These are phyloP conservation scores for Urochloa ruziziensis DNA, from an alignment of 176 grass and related monocot species.

Conservation along the genomic window DNA sequence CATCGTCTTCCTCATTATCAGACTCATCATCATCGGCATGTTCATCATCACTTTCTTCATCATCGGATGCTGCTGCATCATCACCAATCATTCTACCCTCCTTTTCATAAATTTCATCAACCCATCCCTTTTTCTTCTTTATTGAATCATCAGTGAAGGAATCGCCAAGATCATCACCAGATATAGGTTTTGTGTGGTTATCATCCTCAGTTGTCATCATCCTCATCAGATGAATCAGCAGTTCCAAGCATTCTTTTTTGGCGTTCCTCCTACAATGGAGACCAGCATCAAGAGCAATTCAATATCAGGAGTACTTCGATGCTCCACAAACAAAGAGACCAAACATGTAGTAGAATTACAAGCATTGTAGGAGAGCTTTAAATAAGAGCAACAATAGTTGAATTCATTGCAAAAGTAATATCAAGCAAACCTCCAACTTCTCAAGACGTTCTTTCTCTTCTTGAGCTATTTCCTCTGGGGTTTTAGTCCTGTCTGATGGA, in stretches of 20 bases:
- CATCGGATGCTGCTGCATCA: conserved; percentile 41
- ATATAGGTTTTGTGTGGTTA: conserved; percentile 51
- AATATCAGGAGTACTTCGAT: not conserved
- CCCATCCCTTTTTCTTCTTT: conserved; percentile 59
- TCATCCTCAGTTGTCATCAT: conserved; percentile 35
- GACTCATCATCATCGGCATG: conserved; percentile 29
- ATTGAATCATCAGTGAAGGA: conserved; percentile 53
- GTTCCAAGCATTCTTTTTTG: conserved; percentile 75
- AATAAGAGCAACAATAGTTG: conserved; percentile 23
- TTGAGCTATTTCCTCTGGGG: conserved; percentile 89
- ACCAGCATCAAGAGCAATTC: conserved; percentile 29
- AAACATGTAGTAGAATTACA: conserved; percentile 1
- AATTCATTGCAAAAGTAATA: not conserved
- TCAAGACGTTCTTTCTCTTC: conserved; percentile 91
- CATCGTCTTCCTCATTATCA: conserved; percentile 23
- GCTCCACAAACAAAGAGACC: not conserved
- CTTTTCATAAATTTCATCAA: conserved; percentile 65
- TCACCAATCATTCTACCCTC: conserved; percentile 55
- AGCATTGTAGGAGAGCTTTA: not conserved
- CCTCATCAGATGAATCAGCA: conserved; percentile 63
- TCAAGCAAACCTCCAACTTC: conserved; percentile 65
- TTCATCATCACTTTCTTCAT: conserved; percentile 48
- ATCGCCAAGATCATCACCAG: conserved; percentile 95
- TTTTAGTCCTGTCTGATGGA: conserved; percentile 84
- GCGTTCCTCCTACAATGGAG: conserved; percentile 61